Percentiles rank a stretch among this genome's conserved stretches.
phyloP scores from a whole-genome alignment of 768 basidiomycete genomes.

The Lepiota venenata region DNA sequence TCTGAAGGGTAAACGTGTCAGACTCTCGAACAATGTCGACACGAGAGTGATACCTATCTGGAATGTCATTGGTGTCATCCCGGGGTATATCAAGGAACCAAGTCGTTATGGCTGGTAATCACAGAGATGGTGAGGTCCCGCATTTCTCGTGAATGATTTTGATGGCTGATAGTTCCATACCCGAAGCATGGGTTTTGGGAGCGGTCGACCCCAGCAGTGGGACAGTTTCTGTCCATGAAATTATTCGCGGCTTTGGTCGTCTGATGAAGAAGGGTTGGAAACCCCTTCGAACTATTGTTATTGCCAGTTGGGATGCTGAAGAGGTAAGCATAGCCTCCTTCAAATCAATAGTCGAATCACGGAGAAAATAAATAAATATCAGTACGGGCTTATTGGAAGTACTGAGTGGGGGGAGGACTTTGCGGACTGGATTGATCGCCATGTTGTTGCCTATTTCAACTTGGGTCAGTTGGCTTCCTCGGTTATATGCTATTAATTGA shows the following conservation, averaged over 20 bases:
- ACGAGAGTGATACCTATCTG: slow-evolving; percentile 83
- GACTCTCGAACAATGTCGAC: slow-evolving; percentile 60
- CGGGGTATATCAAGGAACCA: slow-evolving; percentile 81
- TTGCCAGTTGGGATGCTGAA: slow-evolving; percentile 77
- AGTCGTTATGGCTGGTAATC: slow-evolving; percentile 79
- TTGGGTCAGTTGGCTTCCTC: slow-evolving; percentile 39
- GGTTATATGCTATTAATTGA: neutral
- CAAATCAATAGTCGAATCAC: neutral
- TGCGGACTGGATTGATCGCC: slow-evolving; percentile 67
- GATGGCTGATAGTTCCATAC: neutral
- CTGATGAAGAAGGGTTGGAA: slow-evolving; percentile 75
- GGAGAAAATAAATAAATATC: neutral
- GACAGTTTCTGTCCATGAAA: slow-evolving; percentile 69
- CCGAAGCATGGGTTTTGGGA: slow-evolving; percentile 42
- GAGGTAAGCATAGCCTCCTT: slow-evolving; percentile 40
- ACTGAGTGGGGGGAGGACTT: slow-evolving; percentile 97
- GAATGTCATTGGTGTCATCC: slow-evolving; percentile 84
- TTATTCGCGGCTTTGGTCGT: slow-evolving; percentile 67
- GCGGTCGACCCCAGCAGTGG: slow-evolving; percentile 76
- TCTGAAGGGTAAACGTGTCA: slow-evolving; percentile 32
- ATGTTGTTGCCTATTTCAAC: slow-evolving; percentile 87
- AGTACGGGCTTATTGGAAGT: slow-evolving; percentile 72
- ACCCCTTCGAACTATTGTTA: slow-evolving; percentile 61
- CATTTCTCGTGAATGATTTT: neutral
- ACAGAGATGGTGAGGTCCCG: slow-evolving; percentile 67